Percentiles rank a stretch among this genome's conserved stretches.
Evolutionary conservation across 352 stramenopile genomes (phyloP).

Genomic region (Blastocystis sp.): DNA sequence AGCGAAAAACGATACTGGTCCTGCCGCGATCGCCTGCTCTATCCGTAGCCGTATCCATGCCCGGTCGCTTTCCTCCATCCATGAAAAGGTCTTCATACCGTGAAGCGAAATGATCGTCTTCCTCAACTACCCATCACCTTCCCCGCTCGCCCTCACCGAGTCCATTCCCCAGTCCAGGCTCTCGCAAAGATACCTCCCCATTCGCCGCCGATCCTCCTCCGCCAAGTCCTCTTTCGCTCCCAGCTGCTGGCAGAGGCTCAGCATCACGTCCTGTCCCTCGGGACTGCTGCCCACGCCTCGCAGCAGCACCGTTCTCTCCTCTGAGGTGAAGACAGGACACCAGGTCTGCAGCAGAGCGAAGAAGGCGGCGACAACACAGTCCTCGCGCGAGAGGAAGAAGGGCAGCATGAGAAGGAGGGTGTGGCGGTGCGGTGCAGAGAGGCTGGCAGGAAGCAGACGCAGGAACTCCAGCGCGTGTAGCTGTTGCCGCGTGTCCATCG

Average conservation of each 20-base stretch:
- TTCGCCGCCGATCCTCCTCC: background rate
- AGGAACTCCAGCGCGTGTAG: background rate
- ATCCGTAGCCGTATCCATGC: background rate
- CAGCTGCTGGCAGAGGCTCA: background rate
- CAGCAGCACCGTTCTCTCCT: background rate
- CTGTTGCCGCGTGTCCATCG: background rate
- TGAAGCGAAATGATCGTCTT: background rate
- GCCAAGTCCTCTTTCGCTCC: background rate
- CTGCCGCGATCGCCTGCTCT: background rate
- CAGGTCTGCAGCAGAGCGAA: background rate
- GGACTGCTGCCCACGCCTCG: background rate
- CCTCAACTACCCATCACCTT: background rate
- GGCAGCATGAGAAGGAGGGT: background rate
- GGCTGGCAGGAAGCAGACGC: background rate
- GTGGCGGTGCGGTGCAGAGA: background rate
- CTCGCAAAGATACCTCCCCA: background rate
- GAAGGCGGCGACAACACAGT: background rate
- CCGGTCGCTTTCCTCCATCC: background rate
- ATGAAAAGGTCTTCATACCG: background rate
- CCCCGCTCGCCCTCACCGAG: background rate
- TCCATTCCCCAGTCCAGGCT: background rate
- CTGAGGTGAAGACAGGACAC: background rate
- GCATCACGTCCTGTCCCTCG: background rate
- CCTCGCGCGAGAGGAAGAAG: background rate
- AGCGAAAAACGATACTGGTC: background rate